Conservation (phyloP, 352 stramenopile species). For the Elongisporangium anandrum region DNA sequence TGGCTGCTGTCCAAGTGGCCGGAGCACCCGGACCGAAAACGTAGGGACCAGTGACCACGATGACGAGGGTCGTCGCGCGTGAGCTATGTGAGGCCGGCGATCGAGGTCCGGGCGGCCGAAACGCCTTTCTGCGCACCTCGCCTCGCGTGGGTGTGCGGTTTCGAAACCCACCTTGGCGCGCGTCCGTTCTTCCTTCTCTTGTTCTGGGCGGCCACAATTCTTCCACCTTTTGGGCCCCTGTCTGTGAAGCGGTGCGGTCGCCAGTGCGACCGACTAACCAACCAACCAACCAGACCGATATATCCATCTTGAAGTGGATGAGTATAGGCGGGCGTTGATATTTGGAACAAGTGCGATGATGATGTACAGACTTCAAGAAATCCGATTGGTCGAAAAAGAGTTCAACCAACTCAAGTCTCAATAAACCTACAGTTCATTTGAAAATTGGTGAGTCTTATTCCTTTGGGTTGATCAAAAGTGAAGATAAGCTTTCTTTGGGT, state of each 20-base stretch:
- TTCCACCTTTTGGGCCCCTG: background rate
- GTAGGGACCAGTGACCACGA: background rate
- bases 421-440: background rate
- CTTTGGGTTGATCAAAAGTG: background rate
- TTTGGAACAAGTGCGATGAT: background rate
- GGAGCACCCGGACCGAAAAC: background rate
- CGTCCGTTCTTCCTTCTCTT: background rate
- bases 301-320: background rate
- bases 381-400: background rate
- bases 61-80: background rate
- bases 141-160: slow-evolving; percentile 1
- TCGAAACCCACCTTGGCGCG: slow-evolving; percentile 1
- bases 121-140: background rate
- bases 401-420: background rate
- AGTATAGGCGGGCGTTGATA: background rate
- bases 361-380: background rate
- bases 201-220: background rate
- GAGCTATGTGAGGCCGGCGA: background rate
- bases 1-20: background rate
- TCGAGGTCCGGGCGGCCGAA: background rate
- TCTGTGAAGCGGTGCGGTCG: background rate
- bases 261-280: background rate
- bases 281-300: background rate
- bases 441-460: background rate
- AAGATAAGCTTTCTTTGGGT: background rate